These are phyloP conservation scores for Avicennia marina DNA, from an alignment of 257 asterid species.

Conservation along the genomic window DNA sequence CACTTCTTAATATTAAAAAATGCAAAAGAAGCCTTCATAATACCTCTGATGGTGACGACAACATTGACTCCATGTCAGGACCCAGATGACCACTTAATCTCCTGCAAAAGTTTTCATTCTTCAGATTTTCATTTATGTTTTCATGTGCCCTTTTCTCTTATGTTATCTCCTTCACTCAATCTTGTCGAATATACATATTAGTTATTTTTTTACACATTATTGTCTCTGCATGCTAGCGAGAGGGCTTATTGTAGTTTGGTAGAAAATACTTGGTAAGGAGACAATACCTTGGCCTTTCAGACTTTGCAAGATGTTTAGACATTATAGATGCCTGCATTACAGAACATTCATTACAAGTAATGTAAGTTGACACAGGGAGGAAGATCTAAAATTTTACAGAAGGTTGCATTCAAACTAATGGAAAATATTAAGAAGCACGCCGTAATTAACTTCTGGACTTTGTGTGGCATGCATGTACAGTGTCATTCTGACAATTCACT, in stretches of 20 bases:
- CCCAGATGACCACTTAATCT: slow-evolving; percentile 57
- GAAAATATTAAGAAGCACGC: too few relatives aligned
- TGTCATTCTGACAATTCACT: too few relatives aligned
- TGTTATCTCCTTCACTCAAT: neutral
- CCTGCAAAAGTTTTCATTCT: slow-evolving; percentile 37
- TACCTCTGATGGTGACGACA: slow-evolving; percentile 55
- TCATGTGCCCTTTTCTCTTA: neutral
- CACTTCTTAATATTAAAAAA: too few relatives aligned
- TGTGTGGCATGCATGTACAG: too few relatives aligned
- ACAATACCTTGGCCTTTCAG: slow-evolving; percentile 74
- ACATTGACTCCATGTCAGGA: slow-evolving; percentile 45
- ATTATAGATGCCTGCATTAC: slow-evolving; percentile 65
- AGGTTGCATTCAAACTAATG: neutral
- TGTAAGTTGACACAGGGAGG: neutral
- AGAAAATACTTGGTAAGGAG: too few relatives aligned
- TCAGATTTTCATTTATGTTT: neutral
- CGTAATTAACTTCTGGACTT: too few relatives aligned
- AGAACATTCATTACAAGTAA: neutral
- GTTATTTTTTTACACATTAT: too few relatives aligned
- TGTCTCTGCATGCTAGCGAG: too few relatives aligned
- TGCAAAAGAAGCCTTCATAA: too few relatives aligned
- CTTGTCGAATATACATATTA: too few relatives aligned
- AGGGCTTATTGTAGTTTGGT: too few relatives aligned
- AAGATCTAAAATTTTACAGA: neutral
- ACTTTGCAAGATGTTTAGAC: slow-evolving; percentile 63